Conservation (phyloP, 2,329 filamentous ascomycete species). For the Xylariaceae sp. region DNA sequence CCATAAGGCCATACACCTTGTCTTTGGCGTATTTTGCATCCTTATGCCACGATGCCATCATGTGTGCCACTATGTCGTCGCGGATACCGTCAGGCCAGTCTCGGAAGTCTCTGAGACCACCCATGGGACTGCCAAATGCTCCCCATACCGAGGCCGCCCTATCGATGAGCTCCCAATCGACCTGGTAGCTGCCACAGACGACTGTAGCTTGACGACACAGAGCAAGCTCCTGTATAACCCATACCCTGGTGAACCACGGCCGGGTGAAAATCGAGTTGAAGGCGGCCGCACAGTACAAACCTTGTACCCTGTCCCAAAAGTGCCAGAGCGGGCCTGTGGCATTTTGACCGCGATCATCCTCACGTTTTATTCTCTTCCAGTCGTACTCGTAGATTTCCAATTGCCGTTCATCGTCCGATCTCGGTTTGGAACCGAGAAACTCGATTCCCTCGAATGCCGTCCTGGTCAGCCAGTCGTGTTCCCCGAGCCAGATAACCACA, state of each 20-base stretch:
- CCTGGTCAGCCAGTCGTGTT: constrained; percentile 1
- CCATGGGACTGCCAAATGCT: not conserved
- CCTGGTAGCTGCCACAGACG: constrained; percentile 4
- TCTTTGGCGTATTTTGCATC: constrained; percentile 1
- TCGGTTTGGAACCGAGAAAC: not conserved
- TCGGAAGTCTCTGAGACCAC: constrained; percentile 1
- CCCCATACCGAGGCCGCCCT: not conserved
- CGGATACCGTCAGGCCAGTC: constrained; percentile 1
- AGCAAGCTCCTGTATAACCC: constrained; percentile 7
- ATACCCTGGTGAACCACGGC: constrained; percentile 7
- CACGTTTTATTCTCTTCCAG: not conserved
- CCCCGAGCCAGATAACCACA: not conserved
- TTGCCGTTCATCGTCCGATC: not conserved
- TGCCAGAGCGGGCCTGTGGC: not conserved
- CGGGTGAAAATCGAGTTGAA: constrained; percentile 5
- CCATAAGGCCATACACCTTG: constrained; percentile 6
- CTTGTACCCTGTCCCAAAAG: not conserved
- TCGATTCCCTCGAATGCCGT: constrained; percentile 1
- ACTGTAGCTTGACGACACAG: constrained; percentile 3
- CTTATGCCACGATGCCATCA: constrained; percentile 4
- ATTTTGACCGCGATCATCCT: not conserved
- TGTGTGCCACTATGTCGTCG: constrained; percentile 2
- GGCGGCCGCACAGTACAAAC: not conserved
- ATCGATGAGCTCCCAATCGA: constrained; percentile 4
- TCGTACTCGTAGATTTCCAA: not conserved